A percentile compares a stretch with the other conserved stretches of the same genome.
Conservation (phyloP, 2,329 filamentous ascomycete species). For the Penicillium sp. region DNA sequence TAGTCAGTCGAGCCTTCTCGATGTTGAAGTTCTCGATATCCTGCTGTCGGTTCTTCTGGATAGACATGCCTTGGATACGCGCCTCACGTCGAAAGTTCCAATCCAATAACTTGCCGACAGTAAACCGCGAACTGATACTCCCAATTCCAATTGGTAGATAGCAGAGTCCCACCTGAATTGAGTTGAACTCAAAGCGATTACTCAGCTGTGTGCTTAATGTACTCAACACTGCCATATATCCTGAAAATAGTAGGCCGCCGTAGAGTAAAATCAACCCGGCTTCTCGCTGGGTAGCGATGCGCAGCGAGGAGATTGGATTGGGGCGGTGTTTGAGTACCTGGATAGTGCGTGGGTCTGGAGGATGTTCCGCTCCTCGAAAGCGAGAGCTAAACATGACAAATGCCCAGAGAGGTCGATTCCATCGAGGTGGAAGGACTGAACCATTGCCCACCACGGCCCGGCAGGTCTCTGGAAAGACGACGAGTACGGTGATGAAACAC, state of each 20-base stretch:
- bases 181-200: conserved; percentile 22
- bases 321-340: conserved; percentile 19
- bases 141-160: conserved; percentile 25
- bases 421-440: conserved; percentile 27
- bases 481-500: conserved; percentile 58
- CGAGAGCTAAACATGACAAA: background rate
- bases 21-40: conserved; percentile 59
- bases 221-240: conserved; percentile 50
- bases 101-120: conserved; percentile 56
- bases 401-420: conserved; percentile 26
- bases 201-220: conserved; percentile 49
- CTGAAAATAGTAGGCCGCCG: conserved; percentile 46
- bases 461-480: conserved; percentile 58
- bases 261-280: conserved; percentile 39
- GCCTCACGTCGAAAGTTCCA: conserved; percentile 70
- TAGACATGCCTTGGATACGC: conserved; percentile 55
- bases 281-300: conserved; percentile 39
- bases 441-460: conserved; percentile 45
- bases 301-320: conserved; percentile 30
- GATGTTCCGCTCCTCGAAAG: background rate
- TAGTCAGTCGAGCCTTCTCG: conserved; percentile 43
- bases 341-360: conserved; percentile 12
- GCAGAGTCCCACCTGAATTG: conserved; percentile 30
- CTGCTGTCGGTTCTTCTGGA: conserved; percentile 48
- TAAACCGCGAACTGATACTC: conserved; percentile 35